These are phyloP conservation scores for Capsicum pubescens DNA, from an alignment of 257 asterid species.

Conservation along the genomic window DNA sequence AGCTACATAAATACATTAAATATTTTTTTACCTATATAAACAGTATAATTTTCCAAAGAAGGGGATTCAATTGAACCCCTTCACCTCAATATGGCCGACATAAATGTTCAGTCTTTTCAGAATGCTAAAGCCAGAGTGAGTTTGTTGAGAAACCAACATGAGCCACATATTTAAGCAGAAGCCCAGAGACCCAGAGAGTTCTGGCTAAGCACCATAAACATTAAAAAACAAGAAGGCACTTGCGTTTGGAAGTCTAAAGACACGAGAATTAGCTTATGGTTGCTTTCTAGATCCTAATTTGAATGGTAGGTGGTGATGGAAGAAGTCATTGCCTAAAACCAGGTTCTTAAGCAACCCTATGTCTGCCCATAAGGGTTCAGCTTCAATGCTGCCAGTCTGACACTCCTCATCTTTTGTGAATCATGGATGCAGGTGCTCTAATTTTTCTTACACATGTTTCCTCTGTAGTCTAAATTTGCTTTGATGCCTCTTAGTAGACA, in stretches of 20 bases:
- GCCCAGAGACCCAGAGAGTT: too few relatives aligned
- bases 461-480: neutral
- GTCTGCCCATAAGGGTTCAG: neutral
- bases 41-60: too few relatives aligned
- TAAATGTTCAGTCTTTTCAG: neutral
- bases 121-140: neutral
- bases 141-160: neutral
- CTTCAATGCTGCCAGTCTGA: neutral
- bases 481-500: neutral
- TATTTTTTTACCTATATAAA: too few relatives aligned
- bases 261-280: neutral
- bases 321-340: neutral
- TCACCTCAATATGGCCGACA: neutral
- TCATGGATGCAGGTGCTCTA: neutral
- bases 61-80: too few relatives aligned
- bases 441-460: neutral
- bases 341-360: neutral
- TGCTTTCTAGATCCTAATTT: neutral
- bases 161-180: neutral
- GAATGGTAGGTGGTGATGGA: neutral
- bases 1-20: too few relatives aligned
- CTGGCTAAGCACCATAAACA: too few relatives aligned
- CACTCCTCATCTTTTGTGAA: neutral
- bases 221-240: too few relatives aligned
- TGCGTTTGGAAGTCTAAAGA: neutral